These are phyloP conservation scores for Amauroascus verrucosus DNA, from an alignment of 2,329 filamentous ascomycete genomes.

Conservation along the genomic window DNA sequence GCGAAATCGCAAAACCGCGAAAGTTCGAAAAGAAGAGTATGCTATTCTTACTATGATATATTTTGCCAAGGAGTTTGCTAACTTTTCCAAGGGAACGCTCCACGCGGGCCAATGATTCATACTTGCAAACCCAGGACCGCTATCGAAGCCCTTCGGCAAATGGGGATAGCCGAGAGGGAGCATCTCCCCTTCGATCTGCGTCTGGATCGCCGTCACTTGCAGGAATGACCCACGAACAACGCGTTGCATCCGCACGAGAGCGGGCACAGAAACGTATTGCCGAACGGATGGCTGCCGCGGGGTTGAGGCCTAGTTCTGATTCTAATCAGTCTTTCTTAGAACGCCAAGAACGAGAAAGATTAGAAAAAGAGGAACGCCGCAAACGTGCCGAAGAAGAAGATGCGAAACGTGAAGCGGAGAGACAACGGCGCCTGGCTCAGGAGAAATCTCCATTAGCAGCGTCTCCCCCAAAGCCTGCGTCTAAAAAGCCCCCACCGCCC, in stretches of 20 bases:
- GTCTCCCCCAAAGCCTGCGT: conserved; percentile 43
- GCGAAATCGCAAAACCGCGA: conserved; percentile 67
- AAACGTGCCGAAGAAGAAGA: conserved; percentile 91
- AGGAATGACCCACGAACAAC: conserved; percentile 84
- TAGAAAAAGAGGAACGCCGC: conserved; percentile 76
- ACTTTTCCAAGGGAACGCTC: conserved; percentile 12
- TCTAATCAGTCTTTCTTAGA: conserved; percentile 71
- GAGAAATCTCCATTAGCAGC: conserved; percentile 52
- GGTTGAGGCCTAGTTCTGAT: conserved; percentile 74
- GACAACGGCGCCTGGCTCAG: conserved; percentile 70
- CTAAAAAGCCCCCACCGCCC: conserved; percentile 57
- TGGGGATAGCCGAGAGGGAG: conserved; percentile 24
- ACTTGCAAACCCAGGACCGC: conserved; percentile 35
- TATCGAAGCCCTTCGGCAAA: conserved; percentile 47
- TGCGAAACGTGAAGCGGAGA: conserved; percentile 73
- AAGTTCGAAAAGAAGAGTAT: conserved; percentile 54
- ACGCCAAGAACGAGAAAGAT: conserved; percentile 75
- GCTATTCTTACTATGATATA: conserved; percentile 18
- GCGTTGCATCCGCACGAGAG: conserved; percentile 91
- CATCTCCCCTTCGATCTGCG: conserved; percentile 39
- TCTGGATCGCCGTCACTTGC: conserved; percentile 62
- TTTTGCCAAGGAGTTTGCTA: background rate
- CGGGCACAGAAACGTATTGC: conserved; percentile 96
- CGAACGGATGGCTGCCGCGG: conserved; percentile 83
- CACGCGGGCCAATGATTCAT: conserved; percentile 3